Conservation (phyloP, 306 rosid species). For the Mucuna pruriens region DNA sequence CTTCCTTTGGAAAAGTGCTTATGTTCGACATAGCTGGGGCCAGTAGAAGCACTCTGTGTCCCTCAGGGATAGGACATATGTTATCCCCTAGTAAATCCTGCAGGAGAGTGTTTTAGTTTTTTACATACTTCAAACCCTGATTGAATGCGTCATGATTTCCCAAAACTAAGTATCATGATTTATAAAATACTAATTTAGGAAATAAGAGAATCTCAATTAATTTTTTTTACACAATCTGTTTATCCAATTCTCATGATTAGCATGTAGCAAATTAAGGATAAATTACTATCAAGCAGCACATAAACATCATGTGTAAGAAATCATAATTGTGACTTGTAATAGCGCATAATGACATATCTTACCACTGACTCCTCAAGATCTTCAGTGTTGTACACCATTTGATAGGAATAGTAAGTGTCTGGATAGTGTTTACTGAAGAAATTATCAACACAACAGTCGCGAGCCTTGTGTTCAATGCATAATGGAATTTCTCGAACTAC, state of each 20-base stretch:
- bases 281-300: background rate
- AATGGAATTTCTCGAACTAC: slow-evolving; percentile 82
- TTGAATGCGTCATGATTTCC: background rate
- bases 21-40: background rate
- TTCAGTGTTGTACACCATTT: slow-evolving; percentile 62
- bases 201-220: background rate
- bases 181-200: background rate
- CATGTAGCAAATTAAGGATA: background rate
- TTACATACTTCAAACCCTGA: background rate
- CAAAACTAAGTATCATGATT: background rate
- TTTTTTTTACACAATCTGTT: background rate
- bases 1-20: background rate
- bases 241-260: slow-evolving; percentile 16
- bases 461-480: slow-evolving; percentile 71
- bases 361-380: slow-evolving; percentile 71
- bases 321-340: background rate
- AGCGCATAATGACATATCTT: slow-evolving; percentile 34
- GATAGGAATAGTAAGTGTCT: slow-evolving; percentile 64
- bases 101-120: background rate
- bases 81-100: background rate
- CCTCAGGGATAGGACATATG: background rate
- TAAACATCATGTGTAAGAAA: background rate
- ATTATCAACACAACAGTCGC: slow-evolving; percentile 68
- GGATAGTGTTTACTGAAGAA: slow-evolving; percentile 81
- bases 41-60: background rate